Conservation (phyloP, 768 basidiomycete species). For the Suillus ampliporus region DNA sequence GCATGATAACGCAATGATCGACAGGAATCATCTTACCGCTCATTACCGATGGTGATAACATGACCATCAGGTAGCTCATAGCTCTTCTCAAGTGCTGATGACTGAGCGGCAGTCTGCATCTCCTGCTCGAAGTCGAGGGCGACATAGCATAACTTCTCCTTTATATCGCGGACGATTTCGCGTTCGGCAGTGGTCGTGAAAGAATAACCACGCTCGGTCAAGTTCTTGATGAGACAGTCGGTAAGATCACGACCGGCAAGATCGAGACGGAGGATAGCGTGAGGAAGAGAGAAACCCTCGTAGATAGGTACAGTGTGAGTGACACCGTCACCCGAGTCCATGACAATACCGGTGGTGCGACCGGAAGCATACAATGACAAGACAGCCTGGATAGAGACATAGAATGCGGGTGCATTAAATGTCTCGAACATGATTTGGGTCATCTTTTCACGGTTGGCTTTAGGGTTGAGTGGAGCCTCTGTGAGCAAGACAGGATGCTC, state of each 20-base stretch:
- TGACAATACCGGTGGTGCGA: constrained; percentile 92
- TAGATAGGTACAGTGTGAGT: constrained; percentile 97
- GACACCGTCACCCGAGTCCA: constrained; percentile 97
- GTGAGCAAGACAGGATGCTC: constrained; percentile 77
- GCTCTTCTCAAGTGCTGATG: constrained; percentile 88
- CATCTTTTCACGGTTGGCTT: constrained; percentile 76
- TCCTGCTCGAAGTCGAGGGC: constrained; percentile 95
- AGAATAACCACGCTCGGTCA: constrained; percentile 90
- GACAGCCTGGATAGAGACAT: constrained; percentile 77
- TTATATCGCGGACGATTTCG: constrained; percentile 97
- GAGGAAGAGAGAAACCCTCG: constrained; percentile 91
- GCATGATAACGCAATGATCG: constrained; percentile 1
- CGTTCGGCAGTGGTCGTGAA: constrained; percentile 94
- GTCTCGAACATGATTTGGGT: constrained; percentile 85
- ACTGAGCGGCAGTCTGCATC: constrained; percentile 87
- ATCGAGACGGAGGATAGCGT: constrained; percentile 92
- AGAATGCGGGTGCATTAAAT: constrained; percentile 77
- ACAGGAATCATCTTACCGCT: constrained; percentile 45
- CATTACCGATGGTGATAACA: constrained; percentile 86
- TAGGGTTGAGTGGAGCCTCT: constrained; percentile 76
- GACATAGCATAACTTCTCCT: constrained; percentile 92
- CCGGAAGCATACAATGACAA: constrained; percentile 89
- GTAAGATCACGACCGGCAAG: constrained; percentile 93
- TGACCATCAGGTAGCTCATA: constrained; percentile 94
- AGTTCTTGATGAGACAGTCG: constrained; percentile 79